Conservation (phyloP, 192 early-diverging fungal species). For the Spizellomyces punctatus region DNA sequence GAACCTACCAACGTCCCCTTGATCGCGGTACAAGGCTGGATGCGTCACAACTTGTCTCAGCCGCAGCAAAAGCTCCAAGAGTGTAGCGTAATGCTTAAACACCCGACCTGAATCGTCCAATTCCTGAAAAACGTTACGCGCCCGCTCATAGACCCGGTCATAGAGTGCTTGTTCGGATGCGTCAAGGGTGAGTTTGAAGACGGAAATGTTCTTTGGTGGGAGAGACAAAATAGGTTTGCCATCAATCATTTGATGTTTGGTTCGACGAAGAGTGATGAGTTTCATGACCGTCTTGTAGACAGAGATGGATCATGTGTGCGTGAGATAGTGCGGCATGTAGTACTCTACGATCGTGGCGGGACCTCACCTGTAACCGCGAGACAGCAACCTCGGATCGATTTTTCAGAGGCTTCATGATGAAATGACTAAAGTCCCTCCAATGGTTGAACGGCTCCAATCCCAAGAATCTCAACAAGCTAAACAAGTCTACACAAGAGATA, state of each 20-base stretch:
- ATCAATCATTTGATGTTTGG: conserved; percentile 77
- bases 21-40: conserved; percentile 34
- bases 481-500: conserved; percentile 61
- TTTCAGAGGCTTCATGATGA: conserved; percentile 44
- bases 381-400: conserved; percentile 22
- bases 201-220: conserved; percentile 54
- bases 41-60: conserved; percentile 54
- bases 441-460: conserved; percentile 61
- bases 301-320: conserved; percentile 36
- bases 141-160: conserved; percentile 40
- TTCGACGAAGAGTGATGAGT: conserved; percentile 78
- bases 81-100: conserved; percentile 45
- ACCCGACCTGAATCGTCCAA: conserved; percentile 12
- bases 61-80: conserved; percentile 52
- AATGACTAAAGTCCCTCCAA: conserved; percentile 40
- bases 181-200: conserved; percentile 38
- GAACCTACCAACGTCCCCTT: not conserved
- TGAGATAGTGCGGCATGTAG: not conserved
- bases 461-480: conserved; percentile 82
- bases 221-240: conserved; percentile 79
- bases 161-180: conserved; percentile 47
- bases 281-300: conserved; percentile 61
- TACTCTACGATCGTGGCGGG: conserved; percentile 18
- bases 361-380: conserved; percentile 38
- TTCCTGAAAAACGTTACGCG: conserved; percentile 35